Evolutionary conservation across 805 yeast genomes (phyloP).

Genomic region (Hermanozyma aechmeae): DNA sequence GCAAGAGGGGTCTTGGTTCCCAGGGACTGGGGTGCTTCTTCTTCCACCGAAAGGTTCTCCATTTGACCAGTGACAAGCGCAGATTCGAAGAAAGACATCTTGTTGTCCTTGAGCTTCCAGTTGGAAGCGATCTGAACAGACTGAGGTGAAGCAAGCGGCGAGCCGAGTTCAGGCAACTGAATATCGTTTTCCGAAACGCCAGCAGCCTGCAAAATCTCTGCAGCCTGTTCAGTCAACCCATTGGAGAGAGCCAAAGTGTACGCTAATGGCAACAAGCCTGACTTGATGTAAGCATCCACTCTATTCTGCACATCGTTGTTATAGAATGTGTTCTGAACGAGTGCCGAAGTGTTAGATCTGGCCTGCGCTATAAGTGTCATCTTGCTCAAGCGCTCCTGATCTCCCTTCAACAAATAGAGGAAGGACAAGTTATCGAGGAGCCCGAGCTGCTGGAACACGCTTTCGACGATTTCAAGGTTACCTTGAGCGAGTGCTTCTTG

Average conservation of each 20-base stretch:
- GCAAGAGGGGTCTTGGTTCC: conserved; percentile 8
- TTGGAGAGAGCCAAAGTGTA: conserved; percentile 85
- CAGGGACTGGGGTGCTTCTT: conserved; percentile 6
- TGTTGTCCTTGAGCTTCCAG: conserved; percentile 79
- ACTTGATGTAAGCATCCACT: conserved; percentile 60
- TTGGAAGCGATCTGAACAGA: conserved; percentile 43
- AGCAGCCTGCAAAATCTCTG: conserved; percentile 58
- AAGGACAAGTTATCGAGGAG: conserved; percentile 85
- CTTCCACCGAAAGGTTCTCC: conserved; percentile 52
- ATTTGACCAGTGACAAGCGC: conserved; percentile 67
- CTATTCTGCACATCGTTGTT: conserved; percentile 68
- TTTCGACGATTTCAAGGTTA: conserved; percentile 74
- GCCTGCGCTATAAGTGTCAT: conserved; percentile 88
- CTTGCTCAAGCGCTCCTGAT: conserved; percentile 59
- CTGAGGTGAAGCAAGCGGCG: conserved; percentile 34
- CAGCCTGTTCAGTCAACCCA: conserved; percentile 71
- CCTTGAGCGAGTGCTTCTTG: conserved; percentile 88
- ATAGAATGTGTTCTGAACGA: conserved; percentile 77
- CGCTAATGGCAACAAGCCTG: conserved; percentile 82
- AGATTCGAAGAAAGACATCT: conserved; percentile 74
- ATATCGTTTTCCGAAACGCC: conserved; percentile 58
- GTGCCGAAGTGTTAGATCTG: conserved; percentile 70
- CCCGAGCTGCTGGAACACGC: conserved; percentile 80
- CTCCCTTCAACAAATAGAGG: conserved; percentile 80
- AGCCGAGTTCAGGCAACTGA: conserved; percentile 47